Evolutionary conservation across 2,329 filamentous ascomycete genomes (phyloP), one percentile per base, ranked within the genome.

Genomic region (Claviceps purpurea): DNA sequence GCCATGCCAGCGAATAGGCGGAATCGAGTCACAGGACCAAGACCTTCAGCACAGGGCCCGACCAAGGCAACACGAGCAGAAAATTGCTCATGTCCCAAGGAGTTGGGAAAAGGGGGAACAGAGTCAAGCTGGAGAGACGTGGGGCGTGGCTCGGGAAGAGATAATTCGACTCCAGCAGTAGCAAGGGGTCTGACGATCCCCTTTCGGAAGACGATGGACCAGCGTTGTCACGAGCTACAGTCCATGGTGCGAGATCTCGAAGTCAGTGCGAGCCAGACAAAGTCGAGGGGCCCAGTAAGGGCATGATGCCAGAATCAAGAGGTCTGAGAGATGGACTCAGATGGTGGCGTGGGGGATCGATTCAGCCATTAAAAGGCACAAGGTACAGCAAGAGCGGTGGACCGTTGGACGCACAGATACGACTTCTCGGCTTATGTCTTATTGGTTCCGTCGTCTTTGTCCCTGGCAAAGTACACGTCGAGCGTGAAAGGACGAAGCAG

Each of bases 1-100:
- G 65, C 64, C 65, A 72, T 71, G 59, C 62, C 53, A 48, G 46
- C 50, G 39, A 50, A n/a, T 30, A 46, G 50, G n/a, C 20, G 22
- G 16, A 7, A n/a, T 50, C 4, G 42, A 43, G 22, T 41, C 30
- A 37, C 47, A 52, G 43, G 43, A 39, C 47, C 20, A 40, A 22
- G 22, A 38, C 22, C 24, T 43, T 37, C 42, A 42, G 34, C 43
- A 46, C 38, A 39, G 20, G 45, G 34, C 14, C 30, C 47, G 30
- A 52, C 10, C 26, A 40, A 30, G 22, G 45, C 8, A 13, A 14
- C 30, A 1, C 30, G 26, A 43, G n/a, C 16, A 48, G n/a, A 34
- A 45, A 50, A 49, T 11, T 30, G 13, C 2, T 49, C 50, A 54
- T 54, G 6, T 42, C 50, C 49, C 22, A 37, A 22, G 24, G 14